Evolutionary conservation across 352 stramenopile species (phyloP), one percentile per base, ranked within the genome.

Genomic region (Phytophthora meadii): DNA sequence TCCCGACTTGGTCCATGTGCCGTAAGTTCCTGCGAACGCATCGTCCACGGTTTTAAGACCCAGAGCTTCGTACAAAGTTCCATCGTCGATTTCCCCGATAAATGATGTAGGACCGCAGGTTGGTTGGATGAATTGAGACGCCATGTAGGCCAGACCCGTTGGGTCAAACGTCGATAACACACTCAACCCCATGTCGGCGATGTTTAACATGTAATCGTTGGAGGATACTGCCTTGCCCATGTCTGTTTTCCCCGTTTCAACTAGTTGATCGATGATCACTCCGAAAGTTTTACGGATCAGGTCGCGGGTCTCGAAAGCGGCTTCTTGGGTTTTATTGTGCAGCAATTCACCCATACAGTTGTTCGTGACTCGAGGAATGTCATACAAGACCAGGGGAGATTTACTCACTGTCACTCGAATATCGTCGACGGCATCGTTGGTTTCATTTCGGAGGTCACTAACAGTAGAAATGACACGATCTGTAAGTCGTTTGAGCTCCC

Each of bases 151-250:
- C 10, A 81, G 48, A 15, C 70, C 73, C 1, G 71, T 82, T 0
- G 74, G 68, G 19, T 82, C 70, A 19, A 82, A 74, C 10, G 54
- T 66, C 3, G 74, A 62, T 36, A 82, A n/a, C 2, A 73, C 67
- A 17, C 51, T 61, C 11, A 72, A 51, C 2, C 74, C 74, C 30
- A 80, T 62, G 39, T 80, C 54, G 1, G 70, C 51, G 5, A 78
- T 66, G 41, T 66, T 66, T 12, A 80, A 44, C 48, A 70, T 61
- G 42, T 81, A 82, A 37, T 75, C 71, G 9, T 58, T 32, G 4
- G 48, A 49, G 11, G 53, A 54, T 2, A 72, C 61, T 0, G 25
- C 40, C 17, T 70, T 54, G 10, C 54, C 61, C 47, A 65, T 59
- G 14, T 70, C 54, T 1, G 61, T 70, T 17, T 46, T 65, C 0